A percentile compares a stretch with the other conserved stretches of the same genome.
Evolutionary conservation across 768 basidiomycete species (phyloP).

Genomic region (Russula brevipes): DNA sequence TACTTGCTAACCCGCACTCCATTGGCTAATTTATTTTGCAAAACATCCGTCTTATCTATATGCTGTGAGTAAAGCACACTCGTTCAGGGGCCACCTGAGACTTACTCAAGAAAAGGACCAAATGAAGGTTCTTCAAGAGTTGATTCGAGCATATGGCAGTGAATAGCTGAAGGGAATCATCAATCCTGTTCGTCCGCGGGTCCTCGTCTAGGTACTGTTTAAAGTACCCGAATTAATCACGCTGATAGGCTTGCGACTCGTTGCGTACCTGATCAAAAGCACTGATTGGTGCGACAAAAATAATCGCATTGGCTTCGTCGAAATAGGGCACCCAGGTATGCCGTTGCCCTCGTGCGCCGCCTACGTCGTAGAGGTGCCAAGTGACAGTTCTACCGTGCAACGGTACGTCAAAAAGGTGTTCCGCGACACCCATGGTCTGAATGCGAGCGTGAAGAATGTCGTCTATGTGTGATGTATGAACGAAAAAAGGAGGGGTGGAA

Average conservation of each 20-base stretch:
- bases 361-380: conserved; percentile 26
- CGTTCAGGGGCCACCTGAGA: background rate
- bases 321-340: conserved; percentile 78
- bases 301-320: conserved; percentile 71
- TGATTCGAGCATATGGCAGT: conserved; percentile 70
- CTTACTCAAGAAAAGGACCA: conserved; percentile 70
- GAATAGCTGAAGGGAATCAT: conserved; percentile 78
- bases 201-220: conserved; percentile 77
- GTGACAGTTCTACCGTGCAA: conserved; percentile 72
- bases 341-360: conserved; percentile 42
- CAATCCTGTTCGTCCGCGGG: conserved; percentile 68
- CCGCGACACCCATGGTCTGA: conserved; percentile 84
- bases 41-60: conserved; percentile 55
- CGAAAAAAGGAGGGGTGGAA: background rate
- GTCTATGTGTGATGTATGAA: conserved; percentile 41
- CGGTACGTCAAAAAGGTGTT: conserved; percentile 77
- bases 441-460: conserved; percentile 87
- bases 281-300: conserved; percentile 76
- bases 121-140: conserved; percentile 64
- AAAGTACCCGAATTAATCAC: conserved; percentile 7
- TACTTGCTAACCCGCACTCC: conserved; percentile 71
- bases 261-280: conserved; percentile 51
- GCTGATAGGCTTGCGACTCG: background rate
- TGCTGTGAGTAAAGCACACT: conserved; percentile 7
- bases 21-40: conserved; percentile 63